These are phyloP conservation scores for Xylariaceae sp. DNA, from an alignment of 2,329 filamentous ascomycete genomes.

Conservation along the genomic window DNA sequence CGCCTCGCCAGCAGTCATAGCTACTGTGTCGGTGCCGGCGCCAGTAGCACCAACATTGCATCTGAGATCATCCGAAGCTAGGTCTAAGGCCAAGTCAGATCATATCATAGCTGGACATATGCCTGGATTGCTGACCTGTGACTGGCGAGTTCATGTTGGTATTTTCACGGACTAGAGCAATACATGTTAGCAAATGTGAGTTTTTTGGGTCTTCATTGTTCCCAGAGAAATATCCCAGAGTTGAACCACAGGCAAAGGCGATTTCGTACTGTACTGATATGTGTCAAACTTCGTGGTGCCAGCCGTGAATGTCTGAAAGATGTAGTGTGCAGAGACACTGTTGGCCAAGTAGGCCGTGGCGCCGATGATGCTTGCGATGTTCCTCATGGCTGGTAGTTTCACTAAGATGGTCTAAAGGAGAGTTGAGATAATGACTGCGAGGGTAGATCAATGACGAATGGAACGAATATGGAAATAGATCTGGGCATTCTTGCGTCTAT, in stretches of 20 bases:
- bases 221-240: neutral
- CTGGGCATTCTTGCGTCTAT: neutral
- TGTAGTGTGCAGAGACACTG: conserved; percentile 39
- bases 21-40: conserved; percentile 32
- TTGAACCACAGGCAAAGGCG: neutral
- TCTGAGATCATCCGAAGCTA: conserved; percentile 39
- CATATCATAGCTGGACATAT: neutral
- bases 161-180: conserved; percentile 40
- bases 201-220: neutral
- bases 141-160: conserved; percentile 49
- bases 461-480: neutral
- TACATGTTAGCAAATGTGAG: neutral
- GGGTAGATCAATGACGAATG: neutral
- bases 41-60: conserved; percentile 40
- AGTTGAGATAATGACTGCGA: neutral
- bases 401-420: neutral
- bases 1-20: conserved; percentile 36
- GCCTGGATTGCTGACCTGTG: conserved; percentile 28
- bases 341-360: conserved; percentile 33
- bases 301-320: conserved; percentile 39
- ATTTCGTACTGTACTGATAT: conserved; percentile 36
- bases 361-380: conserved; percentile 28
- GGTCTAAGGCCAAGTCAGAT: conserved; percentile 27
- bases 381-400: conserved; percentile 30
- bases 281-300: conserved; percentile 32